Evolutionary conservation across 345 rosid species (phyloP).

Genomic region (Trapa incisa): DNA sequence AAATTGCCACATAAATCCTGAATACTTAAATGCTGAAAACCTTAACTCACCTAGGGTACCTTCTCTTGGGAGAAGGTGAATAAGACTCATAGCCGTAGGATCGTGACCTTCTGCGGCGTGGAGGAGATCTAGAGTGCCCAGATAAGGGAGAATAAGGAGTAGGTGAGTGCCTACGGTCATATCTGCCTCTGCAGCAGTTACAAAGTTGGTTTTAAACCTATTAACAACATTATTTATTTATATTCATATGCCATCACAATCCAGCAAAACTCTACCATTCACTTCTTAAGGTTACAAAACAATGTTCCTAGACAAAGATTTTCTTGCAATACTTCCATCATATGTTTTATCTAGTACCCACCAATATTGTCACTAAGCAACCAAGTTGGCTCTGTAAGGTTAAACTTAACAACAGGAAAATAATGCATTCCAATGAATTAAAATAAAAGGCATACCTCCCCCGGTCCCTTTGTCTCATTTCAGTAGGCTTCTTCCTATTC

Average conservation of each 20-base stretch:
- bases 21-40: not conserved
- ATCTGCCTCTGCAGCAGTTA: slow-evolving; percentile 21
- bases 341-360: not conserved
- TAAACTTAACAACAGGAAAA: not conserved
- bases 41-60: slow-evolving; percentile 50
- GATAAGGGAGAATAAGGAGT: slow-evolving; percentile 47
- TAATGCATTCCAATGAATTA: not conserved
- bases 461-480: slow-evolving; percentile 89
- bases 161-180: slow-evolving; percentile 57
- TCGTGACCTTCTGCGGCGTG: slow-evolving; percentile 55
- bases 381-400: not conserved
- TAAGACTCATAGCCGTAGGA: slow-evolving; percentile 45
- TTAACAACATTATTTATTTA: not conserved
- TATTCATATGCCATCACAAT: too few species aligned
- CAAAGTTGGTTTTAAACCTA: not conserved
- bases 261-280: too few species aligned
- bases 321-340: too few species aligned
- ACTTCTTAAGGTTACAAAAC: too few species aligned
- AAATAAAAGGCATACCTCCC: not conserved
- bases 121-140: slow-evolving; percentile 68
- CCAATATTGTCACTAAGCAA: not conserved
- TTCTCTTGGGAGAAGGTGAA: slow-evolving; percentile 45
- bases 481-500: slow-evolving; percentile 94
- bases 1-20: not conserved
- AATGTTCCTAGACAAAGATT: too few species aligned